Evolutionary conservation across 805 yeast genomes (phyloP), one percentile per base, ranked within the genome.

Genomic region (Ogataea populi-albae): DNA sequence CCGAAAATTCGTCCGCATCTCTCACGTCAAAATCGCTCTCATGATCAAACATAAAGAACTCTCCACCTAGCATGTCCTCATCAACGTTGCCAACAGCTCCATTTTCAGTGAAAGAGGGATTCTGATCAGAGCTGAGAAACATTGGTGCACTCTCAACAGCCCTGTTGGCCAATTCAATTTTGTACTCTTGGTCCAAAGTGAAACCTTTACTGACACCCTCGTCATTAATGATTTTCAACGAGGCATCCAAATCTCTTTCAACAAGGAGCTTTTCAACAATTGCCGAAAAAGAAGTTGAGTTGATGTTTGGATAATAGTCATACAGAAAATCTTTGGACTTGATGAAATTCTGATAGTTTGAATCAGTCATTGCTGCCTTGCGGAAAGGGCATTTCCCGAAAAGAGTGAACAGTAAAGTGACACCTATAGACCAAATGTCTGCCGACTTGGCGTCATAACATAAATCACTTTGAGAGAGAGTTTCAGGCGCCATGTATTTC

Each of bases 401-500:
- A 28, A 74, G 58, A 3, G 74, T 59, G 32, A 70, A 70, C 38
- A 75, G 52, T 17, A 75, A 40, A 2, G 79, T 73, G 34, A 75
- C 62, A 3, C 77, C 81, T 40, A 71, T 54, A 2, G 78, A 72
- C 79, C 79, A 75, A 46, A 63, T 61, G 57, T 75, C 81, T n/a
- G 75, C 69, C 29, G 54, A 59, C 37, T 57, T 61, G 21, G 75
- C 59, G 48, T 71, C 72, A 43, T 71, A 71, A 26, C 18, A 41
- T 6, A 46, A 50, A 18, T 35, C 37, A 12, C 30, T 20, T 21
- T 35, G 30, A 17, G 40, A 41, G 12, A 61, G 37, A 18, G 62
- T 59, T 50, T 75, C 81, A 1, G 80, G 81, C 0, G 81, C 73
- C 77, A 75, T 73, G 49, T 73, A 75, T 45, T 72, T 70, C 46